Evolutionary conservation across 2,329 filamentous ascomycete species (phyloP), one percentile per base, ranked within the genome.

Genomic region (Coniochaeta sp.): DNA sequence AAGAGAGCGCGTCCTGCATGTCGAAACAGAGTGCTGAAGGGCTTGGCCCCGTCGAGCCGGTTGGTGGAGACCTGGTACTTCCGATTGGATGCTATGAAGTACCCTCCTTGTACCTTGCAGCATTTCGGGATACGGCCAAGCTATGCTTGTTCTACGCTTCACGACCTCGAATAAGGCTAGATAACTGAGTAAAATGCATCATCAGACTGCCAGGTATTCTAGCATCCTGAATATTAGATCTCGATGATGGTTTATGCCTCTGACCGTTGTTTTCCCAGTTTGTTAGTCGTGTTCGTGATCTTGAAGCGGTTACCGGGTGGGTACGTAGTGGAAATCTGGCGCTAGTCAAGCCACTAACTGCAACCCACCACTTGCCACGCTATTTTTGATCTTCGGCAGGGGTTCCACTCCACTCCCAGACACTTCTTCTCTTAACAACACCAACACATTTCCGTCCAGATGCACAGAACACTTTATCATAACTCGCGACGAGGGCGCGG

Each of bases 1-100:
- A n/a, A n/a, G n/a, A n/a, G n/a, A n/a, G n/a, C n/a, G n/a, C n/a
- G n/a, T n/a, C n/a, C n/a, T n/a, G 27, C 27, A 30, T 12, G 27
- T 30, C 27, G 27, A 30, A 30, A 30, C 38, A 42, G 12, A 14
- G 28, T 48, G n/a, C 16, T 16, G n/a, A 27, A 31, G 12, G 26
- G 26, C 45, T 31, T 48, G 45, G 45, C 45, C n/a, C 26, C 45
- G 45, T n/a, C 45, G 8, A 30, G 45, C 45, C 45, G 26, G 45
- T 26, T 28, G 22, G n/a, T n/a, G n/a, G n/a, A n/a, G n/a, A n/a
- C n/a, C n/a, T n/a, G n/a, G n/a, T n/a, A n/a, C n/a, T n/a, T n/a
- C n/a, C n/a, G n/a, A n/a, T n/a, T 14, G 20, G 38, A 24, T 16
- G 22, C 20, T 18, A 22, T 22, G 12, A 22, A 18, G 33, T 20